A percentile compares a stretch with the other conserved stretches of the same genome.
Evolutionary conservation across 139 green algal genomes (phyloP).

Genomic region (Coelastrella sp.): DNA sequence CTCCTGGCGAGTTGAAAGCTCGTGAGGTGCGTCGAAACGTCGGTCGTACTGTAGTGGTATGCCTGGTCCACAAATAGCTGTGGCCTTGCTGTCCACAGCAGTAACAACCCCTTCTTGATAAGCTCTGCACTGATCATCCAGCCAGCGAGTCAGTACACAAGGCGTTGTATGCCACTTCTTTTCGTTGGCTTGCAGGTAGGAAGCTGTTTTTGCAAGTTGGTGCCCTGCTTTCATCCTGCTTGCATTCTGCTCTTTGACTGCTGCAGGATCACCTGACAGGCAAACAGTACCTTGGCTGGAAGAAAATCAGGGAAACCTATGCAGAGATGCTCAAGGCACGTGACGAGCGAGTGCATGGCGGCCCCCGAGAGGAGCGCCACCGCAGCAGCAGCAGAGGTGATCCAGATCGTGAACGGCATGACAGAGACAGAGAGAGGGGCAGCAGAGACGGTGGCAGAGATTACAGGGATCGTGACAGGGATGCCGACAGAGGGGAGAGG

Average conservation of each 20-base stretch:
- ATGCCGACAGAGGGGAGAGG: not conserved
- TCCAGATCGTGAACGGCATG: slow-evolving; percentile 8
- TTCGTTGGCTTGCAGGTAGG: no score
- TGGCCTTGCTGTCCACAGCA: no score
- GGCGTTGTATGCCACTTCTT: no score
- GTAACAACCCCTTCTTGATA: no score
- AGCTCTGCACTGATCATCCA: no score
- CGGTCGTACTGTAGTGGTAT: no score
- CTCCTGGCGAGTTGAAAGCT: slow-evolving; percentile 48
- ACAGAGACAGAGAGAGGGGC: not conserved
- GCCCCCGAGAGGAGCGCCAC: not conserved
- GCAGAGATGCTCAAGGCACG: slow-evolving; percentile 57
- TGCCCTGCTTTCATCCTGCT: not conserved
- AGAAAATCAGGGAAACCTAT: slow-evolving; percentile 82
- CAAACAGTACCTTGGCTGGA: slow-evolving; percentile 93
- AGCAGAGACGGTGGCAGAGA: not conserved
- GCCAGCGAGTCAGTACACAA: no score
- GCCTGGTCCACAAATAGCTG: no score
- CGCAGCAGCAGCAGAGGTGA: not conserved
- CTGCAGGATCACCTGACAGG: slow-evolving; percentile 84
- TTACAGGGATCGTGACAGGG: not conserved
- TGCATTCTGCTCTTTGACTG: not conserved
- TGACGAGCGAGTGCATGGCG: not conserved
- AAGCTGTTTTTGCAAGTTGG: not conserved
- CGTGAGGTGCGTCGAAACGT: slow-evolving; percentile 47